A percentile compares a stretch with the other conserved stretches of the same genome.
These are phyloP conservation scores for Myxozyma kluyveri DNA, from an alignment of 805 yeast genomes.

Conservation along the genomic window DNA sequence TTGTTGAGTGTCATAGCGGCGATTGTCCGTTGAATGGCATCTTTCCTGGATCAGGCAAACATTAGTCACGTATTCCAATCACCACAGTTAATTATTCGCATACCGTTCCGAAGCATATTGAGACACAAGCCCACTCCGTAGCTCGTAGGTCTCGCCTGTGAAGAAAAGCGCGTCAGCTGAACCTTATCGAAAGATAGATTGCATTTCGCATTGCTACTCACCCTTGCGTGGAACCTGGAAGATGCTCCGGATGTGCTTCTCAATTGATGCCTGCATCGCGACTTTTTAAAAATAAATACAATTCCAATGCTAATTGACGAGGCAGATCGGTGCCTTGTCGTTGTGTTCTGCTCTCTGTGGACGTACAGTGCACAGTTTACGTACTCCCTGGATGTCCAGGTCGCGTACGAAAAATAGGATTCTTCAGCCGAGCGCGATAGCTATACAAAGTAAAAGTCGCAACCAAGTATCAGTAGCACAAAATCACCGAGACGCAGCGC, in stretches of 20 bases:
- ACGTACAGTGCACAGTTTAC: too few species aligned
- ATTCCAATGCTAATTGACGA: neutral
- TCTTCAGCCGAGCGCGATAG: too few species aligned
- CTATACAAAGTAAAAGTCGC: too few species aligned
- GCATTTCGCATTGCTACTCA: neutral
- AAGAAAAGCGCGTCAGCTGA: neutral
- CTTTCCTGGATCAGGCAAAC: constrained; percentile 54
- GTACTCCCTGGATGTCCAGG: too few species aligned
- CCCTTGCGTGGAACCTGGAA: constrained; percentile 60
- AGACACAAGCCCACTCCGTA: constrained; percentile 85
- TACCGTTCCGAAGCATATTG: constrained; percentile 81
- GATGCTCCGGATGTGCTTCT: constrained; percentile 53
- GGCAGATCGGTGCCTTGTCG: neutral
- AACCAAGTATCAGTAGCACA: too few species aligned
- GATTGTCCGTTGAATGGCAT: constrained; percentile 93
- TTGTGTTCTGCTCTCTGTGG: too few species aligned
- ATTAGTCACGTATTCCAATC: too few species aligned
- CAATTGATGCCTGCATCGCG: constrained; percentile 40
- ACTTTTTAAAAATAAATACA: neutral
- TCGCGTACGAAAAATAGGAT: too few species aligned
- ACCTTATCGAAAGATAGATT: neutral
- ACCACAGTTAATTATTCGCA: constrained; percentile 2
- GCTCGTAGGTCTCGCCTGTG: constrained; percentile 82
- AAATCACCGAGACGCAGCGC: too few species aligned
- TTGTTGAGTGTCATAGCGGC: constrained; percentile 98